A percentile compares a stretch with the other conserved stretches of the same genome.
Evolutionary conservation across 331 rosid species (phyloP).

Genomic region (Prunus yedoensis): DNA sequence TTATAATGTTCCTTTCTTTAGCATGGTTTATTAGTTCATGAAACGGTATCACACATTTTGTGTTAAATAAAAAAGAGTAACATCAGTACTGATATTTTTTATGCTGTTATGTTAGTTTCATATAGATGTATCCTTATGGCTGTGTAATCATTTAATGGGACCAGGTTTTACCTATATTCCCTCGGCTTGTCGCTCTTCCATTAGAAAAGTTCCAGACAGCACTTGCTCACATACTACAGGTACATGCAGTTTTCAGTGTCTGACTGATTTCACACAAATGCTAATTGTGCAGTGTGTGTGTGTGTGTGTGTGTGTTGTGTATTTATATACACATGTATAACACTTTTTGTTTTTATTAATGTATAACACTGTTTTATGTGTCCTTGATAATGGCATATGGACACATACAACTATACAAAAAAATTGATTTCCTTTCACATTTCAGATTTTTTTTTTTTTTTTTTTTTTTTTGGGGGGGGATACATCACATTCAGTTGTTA

Average conservation of each 20-base stretch:
- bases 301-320: no score
- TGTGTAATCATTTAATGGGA: conserved; percentile 28
- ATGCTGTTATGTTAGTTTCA: conserved; percentile 6
- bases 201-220: conserved; percentile 96
- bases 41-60: background rate
- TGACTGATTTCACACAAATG: background rate
- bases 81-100: background rate
- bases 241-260: conserved; percentile 19
- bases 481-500: no score
- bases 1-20: background rate
- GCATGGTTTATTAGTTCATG: background rate
- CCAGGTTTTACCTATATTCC: conserved; percentile 96
- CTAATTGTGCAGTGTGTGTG: no score
- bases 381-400: no score
- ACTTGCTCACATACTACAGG: conserved; percentile 98
- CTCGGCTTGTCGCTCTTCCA: conserved; percentile 88
- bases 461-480: no score
- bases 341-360: no score
- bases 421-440: no score
- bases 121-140: conserved; percentile 6
- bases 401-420: no score
- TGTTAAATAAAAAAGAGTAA: background rate
- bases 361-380: no score
- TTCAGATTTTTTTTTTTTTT: no score
- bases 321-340: no score